Evolutionary conservation across 2,329 filamentous ascomycete genomes (phyloP).

Genomic region (Ophiocordyceps unilateralis): DNA sequence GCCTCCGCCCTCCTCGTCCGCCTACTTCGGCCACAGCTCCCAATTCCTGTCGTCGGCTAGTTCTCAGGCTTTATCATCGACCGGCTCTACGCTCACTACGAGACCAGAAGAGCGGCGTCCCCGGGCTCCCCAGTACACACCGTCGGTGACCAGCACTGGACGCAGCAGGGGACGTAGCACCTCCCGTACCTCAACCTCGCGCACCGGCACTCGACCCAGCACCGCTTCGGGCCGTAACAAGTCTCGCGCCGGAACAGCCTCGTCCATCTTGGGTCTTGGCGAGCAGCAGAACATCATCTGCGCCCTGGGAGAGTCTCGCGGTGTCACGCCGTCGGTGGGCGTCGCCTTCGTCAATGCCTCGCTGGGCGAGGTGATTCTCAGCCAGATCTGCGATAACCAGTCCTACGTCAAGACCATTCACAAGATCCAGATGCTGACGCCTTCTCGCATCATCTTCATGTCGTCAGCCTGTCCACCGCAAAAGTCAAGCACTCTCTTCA

Average conservation of each 20-base stretch:
- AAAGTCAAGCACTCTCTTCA: constrained; percentile 54
- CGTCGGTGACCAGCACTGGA: constrained; percentile 5
- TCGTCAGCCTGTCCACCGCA: constrained; percentile 48
- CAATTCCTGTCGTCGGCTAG: not conserved
- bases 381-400: constrained; percentile 84
- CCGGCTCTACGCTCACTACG: not conserved
- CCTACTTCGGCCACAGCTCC: constrained; percentile 8
- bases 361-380: constrained; percentile 68
- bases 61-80: not conserved
- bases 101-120: not conserved
- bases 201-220: constrained; percentile 13
- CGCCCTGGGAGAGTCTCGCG: constrained; percentile 74
- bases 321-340: constrained; percentile 68
- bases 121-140: constrained; percentile 2
- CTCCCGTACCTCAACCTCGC: constrained; percentile 7
- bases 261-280: constrained; percentile 23
- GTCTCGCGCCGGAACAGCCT: constrained; percentile 20
- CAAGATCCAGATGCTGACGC: constrained; percentile 67
- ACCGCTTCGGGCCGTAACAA: constrained; percentile 25
- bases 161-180: constrained; percentile 5
- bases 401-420: constrained; percentile 80
- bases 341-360: constrained; percentile 76
- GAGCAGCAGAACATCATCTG: constrained; percentile 64
- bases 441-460: constrained; percentile 65
- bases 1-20: constrained; percentile 6